These are phyloP conservation scores for Yamadazyma sp. DNA, from an alignment of 1,139 yeast species.

Conservation along the genomic window DNA sequence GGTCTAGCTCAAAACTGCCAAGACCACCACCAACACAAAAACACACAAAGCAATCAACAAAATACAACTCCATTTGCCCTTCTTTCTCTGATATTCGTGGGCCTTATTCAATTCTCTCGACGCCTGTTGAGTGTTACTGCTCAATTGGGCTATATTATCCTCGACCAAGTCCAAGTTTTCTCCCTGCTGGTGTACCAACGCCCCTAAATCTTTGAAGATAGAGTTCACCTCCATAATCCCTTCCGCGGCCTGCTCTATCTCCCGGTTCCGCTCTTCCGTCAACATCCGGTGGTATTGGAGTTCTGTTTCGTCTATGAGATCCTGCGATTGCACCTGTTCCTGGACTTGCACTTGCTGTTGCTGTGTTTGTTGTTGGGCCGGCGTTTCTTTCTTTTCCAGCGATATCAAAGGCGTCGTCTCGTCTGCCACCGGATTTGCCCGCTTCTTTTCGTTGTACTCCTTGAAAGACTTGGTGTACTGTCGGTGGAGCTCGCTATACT, in stretches of 20 bases:
- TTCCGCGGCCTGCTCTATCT: constrained; percentile 67
- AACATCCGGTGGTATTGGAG: constrained; percentile 70
- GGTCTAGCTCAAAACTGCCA: constrained; percentile 35
- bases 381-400: constrained; percentile 10
- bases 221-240: constrained; percentile 84
- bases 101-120: constrained; percentile 70
- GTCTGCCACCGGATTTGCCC: constrained; percentile 22
- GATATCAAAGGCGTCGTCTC: constrained; percentile 31
- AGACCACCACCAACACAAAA: constrained; percentile 37
- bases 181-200: constrained; percentile 80
- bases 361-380: constrained; percentile 16
- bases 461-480: constrained; percentile 31
- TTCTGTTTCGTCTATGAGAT: constrained; percentile 55
- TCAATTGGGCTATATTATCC: constrained; percentile 66
- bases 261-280: constrained; percentile 71
- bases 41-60: constrained; percentile 48
- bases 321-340: too few relatives aligned
- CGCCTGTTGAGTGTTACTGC: constrained; percentile 71
- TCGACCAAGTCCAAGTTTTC: constrained; percentile 81
- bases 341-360: constrained; percentile 33
- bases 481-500: constrained; percentile 37
- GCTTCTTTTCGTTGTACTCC: constrained; percentile 34
- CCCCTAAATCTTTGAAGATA: constrained; percentile 78
- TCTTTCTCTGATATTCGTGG: constrained; percentile 66
- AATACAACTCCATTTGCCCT: constrained; percentile 74